Evolutionary conservation across 306 rosid species (phyloP), one percentile per base, ranked within the genome.

Genomic region (Quercus berberidifolia): DNA sequence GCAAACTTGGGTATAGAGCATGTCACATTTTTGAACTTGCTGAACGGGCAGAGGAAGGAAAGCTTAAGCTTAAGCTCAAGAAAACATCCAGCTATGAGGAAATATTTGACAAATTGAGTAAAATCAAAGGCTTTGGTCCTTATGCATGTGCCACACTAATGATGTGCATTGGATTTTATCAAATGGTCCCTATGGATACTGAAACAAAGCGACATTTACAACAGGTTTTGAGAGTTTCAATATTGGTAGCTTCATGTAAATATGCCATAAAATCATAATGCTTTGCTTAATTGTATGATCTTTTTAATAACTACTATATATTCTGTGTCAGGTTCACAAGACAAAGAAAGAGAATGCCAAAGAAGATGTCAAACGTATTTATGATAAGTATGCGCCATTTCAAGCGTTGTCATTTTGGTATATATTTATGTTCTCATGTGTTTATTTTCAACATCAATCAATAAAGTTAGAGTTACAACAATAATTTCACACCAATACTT

Each of bases 381-480:
- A 81, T 28, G 74, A 55, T 10, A 74, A 77, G 19, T 81, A 77
- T 60, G 75, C 85, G 17, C 88, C 88, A 52, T 85, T 74, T 38
- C 88, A 85, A 33, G 78, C 80, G 65, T 71, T 85, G 80, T 85
- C 88, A 46, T 85, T 81, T 33, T 81, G 85, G 85, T 85, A 74
- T 6, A 20, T 30, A 49, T 12, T 4, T 2, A 23, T 38, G 1
- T 54, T 31, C 26, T 8, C 0, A 33, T 4, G 15, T 10, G 2
- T 23, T 3, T 56, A 21, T 35, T 60, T 26, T 25, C 5, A 49
- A 49, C 17, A 41, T 41, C 46, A 41, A 8, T 8, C 46, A 8
- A 41, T 41, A 41, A 41, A 41, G 46, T 41, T 41, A 41, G 46
- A 41, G 46, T 41, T 8, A 41, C 3, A 41, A 41, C 11, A 41